These are phyloP conservation scores for Theobroma grandiflorum DNA, from an alignment of 441 rosid species.

Conservation along the genomic window DNA sequence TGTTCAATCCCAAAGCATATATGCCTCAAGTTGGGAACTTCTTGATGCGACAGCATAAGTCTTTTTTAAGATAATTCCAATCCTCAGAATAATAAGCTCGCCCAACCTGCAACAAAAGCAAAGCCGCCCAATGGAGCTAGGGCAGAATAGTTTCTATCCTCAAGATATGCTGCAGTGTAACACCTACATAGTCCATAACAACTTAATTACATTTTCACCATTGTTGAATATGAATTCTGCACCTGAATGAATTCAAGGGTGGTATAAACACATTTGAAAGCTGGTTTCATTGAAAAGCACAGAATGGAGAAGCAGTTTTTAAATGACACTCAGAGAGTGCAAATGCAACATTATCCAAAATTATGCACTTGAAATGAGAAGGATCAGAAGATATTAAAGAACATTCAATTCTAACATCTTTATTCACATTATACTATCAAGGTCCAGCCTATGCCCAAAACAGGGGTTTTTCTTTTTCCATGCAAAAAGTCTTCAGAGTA, in stretches of 20 bases:
- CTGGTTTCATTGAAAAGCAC: neutral
- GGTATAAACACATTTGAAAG: neutral
- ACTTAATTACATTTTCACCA: constrained; percentile 5
- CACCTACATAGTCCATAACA: constrained; percentile 49
- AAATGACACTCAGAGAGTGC: neutral
- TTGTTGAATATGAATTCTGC: neutral
- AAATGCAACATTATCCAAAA: neutral
- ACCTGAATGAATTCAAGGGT: neutral
- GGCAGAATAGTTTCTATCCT: constrained; percentile 63
- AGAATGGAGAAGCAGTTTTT: neutral
- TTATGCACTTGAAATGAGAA: neutral
- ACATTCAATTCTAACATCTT: neutral
- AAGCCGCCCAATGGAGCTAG: constrained; percentile 42
- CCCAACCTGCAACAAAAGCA: constrained; percentile 90
- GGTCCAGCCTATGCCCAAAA: neutral
- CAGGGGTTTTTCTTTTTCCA: neutral
- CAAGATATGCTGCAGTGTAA: constrained; percentile 66
- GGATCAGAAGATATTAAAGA: neutral
- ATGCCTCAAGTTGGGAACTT: neutral
- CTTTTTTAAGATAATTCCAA: constrained; percentile 11
- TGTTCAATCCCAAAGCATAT: neutral
- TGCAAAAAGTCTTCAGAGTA: neutral
- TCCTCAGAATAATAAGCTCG: constrained; percentile 71
- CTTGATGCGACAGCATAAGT: neutral
- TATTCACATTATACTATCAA: neutral